Conservation (phyloP, 1,284 basidiomycete genomes). For the Apiotrichum siamense region DNA sequence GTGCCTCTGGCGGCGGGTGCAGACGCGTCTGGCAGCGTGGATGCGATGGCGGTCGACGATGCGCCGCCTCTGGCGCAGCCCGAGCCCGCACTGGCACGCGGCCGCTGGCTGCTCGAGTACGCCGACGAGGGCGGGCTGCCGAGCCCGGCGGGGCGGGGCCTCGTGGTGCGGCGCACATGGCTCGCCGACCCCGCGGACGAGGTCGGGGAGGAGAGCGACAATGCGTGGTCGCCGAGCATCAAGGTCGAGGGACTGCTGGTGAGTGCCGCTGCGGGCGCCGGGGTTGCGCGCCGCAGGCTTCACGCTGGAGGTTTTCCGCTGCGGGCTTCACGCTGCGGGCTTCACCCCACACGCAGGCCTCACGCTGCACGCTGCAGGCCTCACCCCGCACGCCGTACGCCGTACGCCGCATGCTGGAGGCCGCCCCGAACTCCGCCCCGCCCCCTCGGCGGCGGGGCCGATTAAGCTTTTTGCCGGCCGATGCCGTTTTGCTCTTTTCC, state of each 20-base stretch:
- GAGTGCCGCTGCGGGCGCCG: conserved; percentile 7
- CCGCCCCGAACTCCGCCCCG: too few relatives aligned
- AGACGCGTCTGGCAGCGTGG: too few relatives aligned
- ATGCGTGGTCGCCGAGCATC: conserved; percentile 17
- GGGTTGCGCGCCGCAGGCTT: too few relatives aligned
- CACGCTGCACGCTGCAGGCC: too few relatives aligned
- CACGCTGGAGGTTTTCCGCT: too few relatives aligned
- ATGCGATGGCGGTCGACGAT: conserved; percentile 6
- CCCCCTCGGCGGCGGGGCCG: too few relatives aligned
- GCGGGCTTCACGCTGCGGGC: too few relatives aligned
- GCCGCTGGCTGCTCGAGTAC: conserved; percentile 12
- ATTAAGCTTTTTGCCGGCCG: background rate
- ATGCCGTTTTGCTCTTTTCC: background rate
- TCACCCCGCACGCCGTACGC: too few relatives aligned
- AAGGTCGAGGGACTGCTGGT: conserved; percentile 35
- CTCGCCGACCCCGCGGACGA: conserved; percentile 14
- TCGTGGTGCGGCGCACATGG: conserved; percentile 33
- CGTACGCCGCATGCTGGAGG: too few relatives aligned
- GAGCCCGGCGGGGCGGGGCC: conserved; percentile 8
- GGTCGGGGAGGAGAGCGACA: conserved; percentile 7
- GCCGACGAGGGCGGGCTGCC: conserved; percentile 6
- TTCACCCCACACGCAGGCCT: too few relatives aligned
- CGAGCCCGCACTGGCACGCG: conserved; percentile 1
- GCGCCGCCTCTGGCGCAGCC: background rate
- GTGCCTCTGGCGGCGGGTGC: background rate